A percentile compares a stretch with the other conserved stretches of the same genome.
phyloP scores from a whole-genome alignment of 495 filamentous ascomycete genomes.

The Chaetomium cochliodes region DNA sequence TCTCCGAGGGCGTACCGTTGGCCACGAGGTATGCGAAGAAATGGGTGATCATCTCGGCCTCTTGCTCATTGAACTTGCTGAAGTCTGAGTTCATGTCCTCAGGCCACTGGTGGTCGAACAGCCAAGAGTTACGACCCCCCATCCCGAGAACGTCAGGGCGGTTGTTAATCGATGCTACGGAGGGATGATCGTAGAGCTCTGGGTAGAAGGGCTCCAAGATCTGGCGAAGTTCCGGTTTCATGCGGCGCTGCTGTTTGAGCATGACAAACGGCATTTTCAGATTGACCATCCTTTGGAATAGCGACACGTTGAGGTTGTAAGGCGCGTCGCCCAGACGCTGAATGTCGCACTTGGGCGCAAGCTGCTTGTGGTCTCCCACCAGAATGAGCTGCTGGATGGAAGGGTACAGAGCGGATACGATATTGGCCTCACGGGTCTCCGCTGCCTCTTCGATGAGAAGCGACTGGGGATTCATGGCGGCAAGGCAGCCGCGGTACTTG shows the following conservation, averaged over 20 bases:
- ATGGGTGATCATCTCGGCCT: conserved; percentile 73
- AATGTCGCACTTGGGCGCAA: conserved; percentile 41
- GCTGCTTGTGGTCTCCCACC: conserved; percentile 53
- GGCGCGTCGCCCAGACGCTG: conserved; percentile 74
- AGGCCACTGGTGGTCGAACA: conserved; percentile 68
- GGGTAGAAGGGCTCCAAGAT: conserved; percentile 66
- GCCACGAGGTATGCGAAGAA: conserved; percentile 70
- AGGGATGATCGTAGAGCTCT: conserved; percentile 64
- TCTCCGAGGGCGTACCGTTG: conserved; percentile 56
- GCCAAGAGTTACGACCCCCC: conserved; percentile 65
- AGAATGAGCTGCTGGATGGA: conserved; percentile 55
- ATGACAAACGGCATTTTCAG: conserved; percentile 63
- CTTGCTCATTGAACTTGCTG: conserved; percentile 69
- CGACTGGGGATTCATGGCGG: conserved; percentile 62
- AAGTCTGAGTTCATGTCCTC: conserved; percentile 64
- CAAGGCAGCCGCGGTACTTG: conserved; percentile 76
- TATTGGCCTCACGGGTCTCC: conserved; percentile 56
- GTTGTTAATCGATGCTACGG: conserved; percentile 49
- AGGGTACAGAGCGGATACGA: conserved; percentile 54
- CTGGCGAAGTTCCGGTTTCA: conserved; percentile 65
- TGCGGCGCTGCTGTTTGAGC: conserved; percentile 68
- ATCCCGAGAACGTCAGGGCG: conserved; percentile 73
- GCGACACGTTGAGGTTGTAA: conserved; percentile 48
- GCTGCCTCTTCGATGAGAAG: conserved; percentile 60
- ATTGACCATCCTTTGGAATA: conserved; percentile 64